Evolutionary conservation across 306 rosid genomes (phyloP), one percentile per base, ranked within the genome.

Genomic region (Cicer cuneatum): DNA sequence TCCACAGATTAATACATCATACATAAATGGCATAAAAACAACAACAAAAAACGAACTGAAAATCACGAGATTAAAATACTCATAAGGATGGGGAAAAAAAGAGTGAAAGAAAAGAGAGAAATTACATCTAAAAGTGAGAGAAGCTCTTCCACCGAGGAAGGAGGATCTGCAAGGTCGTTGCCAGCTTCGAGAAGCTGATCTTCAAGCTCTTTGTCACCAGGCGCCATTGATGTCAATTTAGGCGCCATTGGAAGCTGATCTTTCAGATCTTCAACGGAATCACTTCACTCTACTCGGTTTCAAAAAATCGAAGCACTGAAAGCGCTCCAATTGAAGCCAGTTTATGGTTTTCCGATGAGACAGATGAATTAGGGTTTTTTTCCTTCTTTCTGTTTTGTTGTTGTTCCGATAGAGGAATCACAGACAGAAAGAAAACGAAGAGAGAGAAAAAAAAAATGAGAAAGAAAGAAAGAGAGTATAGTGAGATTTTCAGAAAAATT

Each of bases 71-170:
- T 46, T 3, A 15, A 19, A 8, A 49, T 14, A 38, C 15, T 15
- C 15, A 69, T 49, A 60, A 1, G 2, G 6, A 12, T 10, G 38
- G 33, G 33, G 33, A 1, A 16, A 69, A 24, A 16, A 5, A 11
- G 1, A 8, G n/a, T 19, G 3, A 4, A 4, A 35, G 11, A 14
- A 10, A 19, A 39, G 71, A 38, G 72, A 60, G 24, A 11, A 12
- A 81, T 90, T 90, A 92, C 99, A 66, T 87, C 87, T 40, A 94
- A 87, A 73, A 92, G 86, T 37, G 86, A 73, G 38, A 94, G 90
- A 42, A 94, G 97, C 39, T 92, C 90, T 8, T 86, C 88, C 35
- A 80, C 89, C 21, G 93, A 77, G 3, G 95, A 33, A 11, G 99
- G 95, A 70, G 95, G 93, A 61, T 88, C 90, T 35, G 75, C 35